Conservation (phyloP, 2,329 filamentous ascomycete genomes). For the Tolypocladium capitatum region DNA sequence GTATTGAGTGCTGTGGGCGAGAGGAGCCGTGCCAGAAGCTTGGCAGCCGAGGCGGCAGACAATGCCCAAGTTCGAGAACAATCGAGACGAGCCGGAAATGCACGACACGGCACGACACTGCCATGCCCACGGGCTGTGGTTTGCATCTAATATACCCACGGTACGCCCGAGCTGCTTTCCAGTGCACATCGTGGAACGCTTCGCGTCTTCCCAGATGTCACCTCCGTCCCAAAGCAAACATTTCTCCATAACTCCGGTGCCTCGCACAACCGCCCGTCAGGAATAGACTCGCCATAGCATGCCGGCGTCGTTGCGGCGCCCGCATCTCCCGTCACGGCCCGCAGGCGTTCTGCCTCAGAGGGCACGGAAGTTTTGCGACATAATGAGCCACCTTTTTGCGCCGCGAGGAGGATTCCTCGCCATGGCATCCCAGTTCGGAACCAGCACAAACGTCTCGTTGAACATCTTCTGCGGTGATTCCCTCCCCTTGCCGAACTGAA, state of each 20-base stretch:
- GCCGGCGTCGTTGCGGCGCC: background rate
- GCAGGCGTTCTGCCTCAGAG: conserved; percentile 18
- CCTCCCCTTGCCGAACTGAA: conserved; percentile 52
- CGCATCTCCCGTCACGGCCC: background rate
- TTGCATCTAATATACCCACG: background rate
- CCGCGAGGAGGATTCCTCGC: conserved; percentile 38
- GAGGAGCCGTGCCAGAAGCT: background rate
- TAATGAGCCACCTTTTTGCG: conserved; percentile 49
- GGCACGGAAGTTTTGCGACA: conserved; percentile 59
- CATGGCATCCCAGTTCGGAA: conserved; percentile 57
- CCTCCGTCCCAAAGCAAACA: background rate
- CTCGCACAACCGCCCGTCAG: background rate
- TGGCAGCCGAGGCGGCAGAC: background rate
- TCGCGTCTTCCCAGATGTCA: background rate
- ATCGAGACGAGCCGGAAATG: background rate
- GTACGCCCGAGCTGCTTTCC: background rate
- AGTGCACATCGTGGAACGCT: background rate
- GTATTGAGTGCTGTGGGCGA: too few species aligned
- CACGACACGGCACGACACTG: background rate
- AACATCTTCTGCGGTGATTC: conserved; percentile 56
- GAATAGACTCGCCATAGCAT: background rate
- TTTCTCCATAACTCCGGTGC: background rate
- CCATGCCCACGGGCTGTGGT: background rate
- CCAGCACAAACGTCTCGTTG: conserved; percentile 67
- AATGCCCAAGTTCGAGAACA: background rate